Base-by-base conservation (phyloP, 345 rosid genomes). In the Linum tenue region DNA sequence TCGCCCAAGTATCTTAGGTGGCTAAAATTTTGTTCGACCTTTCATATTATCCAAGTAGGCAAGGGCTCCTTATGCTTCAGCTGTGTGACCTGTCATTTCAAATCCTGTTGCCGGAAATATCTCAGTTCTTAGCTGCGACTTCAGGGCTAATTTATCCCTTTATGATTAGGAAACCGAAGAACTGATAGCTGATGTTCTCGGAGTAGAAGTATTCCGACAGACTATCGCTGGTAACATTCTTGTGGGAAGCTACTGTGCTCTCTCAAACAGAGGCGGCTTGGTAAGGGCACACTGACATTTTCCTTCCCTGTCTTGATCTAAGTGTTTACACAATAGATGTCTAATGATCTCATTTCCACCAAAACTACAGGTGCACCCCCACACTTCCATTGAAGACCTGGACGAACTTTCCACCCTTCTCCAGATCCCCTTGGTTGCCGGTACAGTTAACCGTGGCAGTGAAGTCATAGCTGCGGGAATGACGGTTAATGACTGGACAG, bases 171-270 rank as follows among this genome's bases (percentile, higher is more conserved):
- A 89, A 77, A 95, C 97, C 0, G 99, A 91, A 77, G 97, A 95
- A 74, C 76, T 91, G 56, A 89, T 89, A 62, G 90, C 95, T 0
- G 97, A 95, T 81, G 99, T 89, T 70, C 97, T 95, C 64, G 95
- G 92, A 9, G 97, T 91, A 48, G 99, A 95, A 80, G 97, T 89
- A 53, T 91, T 91, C 68, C 79, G 97, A 76, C 97, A 90, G 85
- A 89, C 96, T 7, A 81, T 91, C 70, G 96, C 96, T 3, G 97
- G 96, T 68, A 91, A 87, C 72, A 87, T 87, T 79, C 95, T 90
- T 17, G 95, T 89, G 7, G 96, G 99, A 60, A 95, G 96, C 85
- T 89, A 81, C 78, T 87, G 97, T 72, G 62, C 85, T 71, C 77
- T 95, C 64, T 88, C 97, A 51, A 95, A 95, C 75, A 73, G 78